Base-by-base conservation (phyloP, 2,329 filamentous ascomycete species). In the Cryphonectria radicalis region DNA sequence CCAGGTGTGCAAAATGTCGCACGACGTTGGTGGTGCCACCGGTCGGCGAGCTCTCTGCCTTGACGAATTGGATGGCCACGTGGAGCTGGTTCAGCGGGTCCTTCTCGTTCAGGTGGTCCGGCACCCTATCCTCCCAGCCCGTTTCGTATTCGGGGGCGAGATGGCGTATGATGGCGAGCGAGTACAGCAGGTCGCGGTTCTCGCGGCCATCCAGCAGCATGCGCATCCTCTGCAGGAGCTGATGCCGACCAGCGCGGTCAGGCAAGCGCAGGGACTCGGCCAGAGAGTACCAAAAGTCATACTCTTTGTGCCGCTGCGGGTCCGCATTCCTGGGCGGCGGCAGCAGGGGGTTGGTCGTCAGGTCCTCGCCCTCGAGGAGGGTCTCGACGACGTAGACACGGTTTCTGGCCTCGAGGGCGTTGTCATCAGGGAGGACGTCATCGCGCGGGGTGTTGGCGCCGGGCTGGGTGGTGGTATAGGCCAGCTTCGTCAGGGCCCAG, bases 131-230 rank as follows among this genome's bases (percentile, higher is more conserved):
- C 74, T 87, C 87, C 43, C 88, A 88, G 74, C 86, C 87, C 14
- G 89, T 83, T 19, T 87, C 87, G 77, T 87, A 89, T 63, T 90
- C 88, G 43, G 90, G 89, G 63, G 92, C 90, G 66, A 94, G 85
- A 73, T 95, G 90, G 37, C 94, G 90, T 22, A 92, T 90, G 69
- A 97, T 89, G 11, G 93, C 93, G 74, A 97, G 91, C 0, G 93
- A 96, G 81, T 97, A 97, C 70, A 98, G 88, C 25, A 97, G 91
- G 79, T 98, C 94, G 68, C 95, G 90, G 77, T 95, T 96, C 82
- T 98, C 95, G 35, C 91, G 88, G 64, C 92, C 92, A 75, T 94
- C 92, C 17, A 97, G 86, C 32, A 95, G 85, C 70, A 87, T 87
- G 43, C 93, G 90, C 80, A 94, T 88, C 67, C 86, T 86, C 5